Evolutionary conservation across 2,329 filamentous ascomycete species (phyloP), one percentile per base, ranked within the genome.

Genomic region (Pestalotiopsis fici): DNA sequence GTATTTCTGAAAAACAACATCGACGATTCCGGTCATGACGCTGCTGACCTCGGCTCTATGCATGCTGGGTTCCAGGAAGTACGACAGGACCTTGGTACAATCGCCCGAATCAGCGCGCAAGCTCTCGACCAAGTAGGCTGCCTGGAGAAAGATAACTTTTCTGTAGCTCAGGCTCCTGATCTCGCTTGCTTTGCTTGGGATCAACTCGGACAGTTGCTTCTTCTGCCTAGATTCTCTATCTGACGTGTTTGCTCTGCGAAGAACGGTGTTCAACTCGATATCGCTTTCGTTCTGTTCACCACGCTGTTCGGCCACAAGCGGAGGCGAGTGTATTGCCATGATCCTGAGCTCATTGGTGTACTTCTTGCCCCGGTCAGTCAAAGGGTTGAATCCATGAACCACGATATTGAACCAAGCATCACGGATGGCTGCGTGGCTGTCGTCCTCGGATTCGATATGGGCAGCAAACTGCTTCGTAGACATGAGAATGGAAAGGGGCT

Each of bases 391-490:
- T 4, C 95, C 96, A 78, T 99, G 96, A 0, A 97, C 92, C 25
- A 95, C 93, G 69, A 98, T 94, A 75, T 99, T 99, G 82, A 98
- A 98, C 96, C 96, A 99, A 4, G 94, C 93, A 83, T 99, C 95
- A 64, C 95, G 90, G 72, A 96, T 87, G 66, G 97, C 82, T 28
- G 89, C 87, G 69, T 92, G 87, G 7, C 89, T 88, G 67, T 95
- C 90, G 64, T 95, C 91, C 64, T 92, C 88, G 65, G 81, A 80
- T 11, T 82, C 72, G 35, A 76, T 66, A 69, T 77, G 39, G 80
- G 82, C 56, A 25, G 81, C 83, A 55, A 90, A 79, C 66, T 90
- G 85, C 70, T 90, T 88, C 37, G 83, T 84, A 9, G 93, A 91
- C 78, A 97, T 92, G 64, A 99, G 87, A 1, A 94, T 85, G 7